These are phyloP conservation scores for Hanseniaspora sp. DNA, from an alignment of 1,139 yeast species.

Conservation along the genomic window DNA sequence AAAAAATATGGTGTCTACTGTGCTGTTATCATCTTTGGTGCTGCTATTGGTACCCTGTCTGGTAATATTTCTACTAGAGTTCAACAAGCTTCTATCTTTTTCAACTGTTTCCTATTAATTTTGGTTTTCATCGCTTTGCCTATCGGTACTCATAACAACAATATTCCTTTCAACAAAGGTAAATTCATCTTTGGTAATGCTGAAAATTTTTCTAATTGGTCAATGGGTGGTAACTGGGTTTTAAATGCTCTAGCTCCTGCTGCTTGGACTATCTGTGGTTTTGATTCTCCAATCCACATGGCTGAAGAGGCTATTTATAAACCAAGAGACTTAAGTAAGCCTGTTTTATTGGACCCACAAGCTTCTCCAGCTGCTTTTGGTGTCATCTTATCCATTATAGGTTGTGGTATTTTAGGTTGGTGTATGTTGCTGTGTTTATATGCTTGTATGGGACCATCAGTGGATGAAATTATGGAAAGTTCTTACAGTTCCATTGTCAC, in stretches of 20 bases:
- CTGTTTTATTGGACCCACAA: slow-evolving; percentile 26
- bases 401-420: slow-evolving; percentile 55
- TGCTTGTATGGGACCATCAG: slow-evolving; percentile 47
- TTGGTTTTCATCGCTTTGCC: slow-evolving; percentile 61
- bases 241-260: slow-evolving; percentile 44
- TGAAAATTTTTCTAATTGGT: slow-evolving; percentile 48
- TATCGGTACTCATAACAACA: slow-evolving; percentile 35
- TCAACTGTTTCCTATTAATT: slow-evolving; percentile 45
- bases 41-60: slow-evolving; percentile 39
- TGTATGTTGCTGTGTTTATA: slow-evolving; percentile 43
- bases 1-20: slow-evolving; percentile 47
- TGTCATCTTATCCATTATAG: slow-evolving; percentile 43
- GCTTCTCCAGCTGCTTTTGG: slow-evolving; percentile 62
- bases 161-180: slow-evolving; percentile 32
- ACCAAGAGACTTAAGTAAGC: slow-evolving; percentile 11
- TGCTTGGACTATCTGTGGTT: slow-evolving; percentile 56
- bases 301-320: slow-evolving; percentile 49
- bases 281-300: slow-evolving; percentile 63
- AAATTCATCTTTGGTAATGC: slow-evolving; percentile 46
- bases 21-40: slow-evolving; percentile 40
- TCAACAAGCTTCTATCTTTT: slow-evolving; percentile 48
- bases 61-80: slow-evolving; percentile 45
- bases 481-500: slow-evolving; percentile 52
- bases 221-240: slow-evolving; percentile 52
- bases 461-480: slow-evolving; percentile 36